Conservation (phyloP, 305 asterid genomes). For the Coffea humblotiana region DNA sequence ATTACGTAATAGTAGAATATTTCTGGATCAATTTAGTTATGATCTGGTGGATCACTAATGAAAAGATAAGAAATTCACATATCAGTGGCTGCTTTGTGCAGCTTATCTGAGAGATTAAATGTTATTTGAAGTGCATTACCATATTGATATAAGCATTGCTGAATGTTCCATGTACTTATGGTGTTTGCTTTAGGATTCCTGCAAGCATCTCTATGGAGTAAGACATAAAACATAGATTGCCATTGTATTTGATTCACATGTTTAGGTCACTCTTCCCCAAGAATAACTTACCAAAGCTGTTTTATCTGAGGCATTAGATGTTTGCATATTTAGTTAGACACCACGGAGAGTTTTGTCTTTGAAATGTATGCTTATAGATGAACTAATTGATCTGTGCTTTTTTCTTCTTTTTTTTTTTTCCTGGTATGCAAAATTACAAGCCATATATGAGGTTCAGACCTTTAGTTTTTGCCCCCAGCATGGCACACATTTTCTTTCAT, state of each 20-base stretch:
- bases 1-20: background rate
- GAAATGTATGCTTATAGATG: background rate
- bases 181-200: background rate
- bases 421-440: background rate
- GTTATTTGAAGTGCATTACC: background rate
- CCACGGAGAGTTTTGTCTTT: background rate
- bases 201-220: background rate
- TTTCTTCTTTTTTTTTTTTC: background rate
- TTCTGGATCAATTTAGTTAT: background rate
- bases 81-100: background rate
- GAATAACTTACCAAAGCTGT: background rate
- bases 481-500: background rate
- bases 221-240: background rate
- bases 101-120: background rate
- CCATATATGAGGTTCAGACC: conserved; percentile 1
- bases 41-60: background rate
- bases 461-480: conserved; percentile 6
- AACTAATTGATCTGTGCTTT: background rate
- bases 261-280: background rate
- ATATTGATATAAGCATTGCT: background rate
- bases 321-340: background rate
- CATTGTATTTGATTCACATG: background rate
- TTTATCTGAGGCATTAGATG: background rate
- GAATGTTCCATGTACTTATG: background rate
- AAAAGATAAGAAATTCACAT: background rate